Conservation (phyloP, 202 grass and related monocot species). For the Tripidium arundinaceum region DNA sequence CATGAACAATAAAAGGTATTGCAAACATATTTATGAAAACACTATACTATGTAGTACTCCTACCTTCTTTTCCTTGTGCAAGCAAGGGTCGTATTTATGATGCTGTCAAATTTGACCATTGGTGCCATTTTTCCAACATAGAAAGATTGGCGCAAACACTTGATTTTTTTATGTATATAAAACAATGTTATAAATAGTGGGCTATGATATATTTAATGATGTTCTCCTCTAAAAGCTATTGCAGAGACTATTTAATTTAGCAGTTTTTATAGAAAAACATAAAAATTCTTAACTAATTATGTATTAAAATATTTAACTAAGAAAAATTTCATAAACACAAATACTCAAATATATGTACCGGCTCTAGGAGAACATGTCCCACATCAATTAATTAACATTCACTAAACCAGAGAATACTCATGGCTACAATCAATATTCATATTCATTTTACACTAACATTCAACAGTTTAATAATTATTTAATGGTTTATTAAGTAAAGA, state of each 20-base stretch:
- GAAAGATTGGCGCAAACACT: not conserved
- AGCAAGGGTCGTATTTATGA: constrained; percentile 7
- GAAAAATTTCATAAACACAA: too few species aligned
- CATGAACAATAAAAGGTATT: constrained; percentile 32
- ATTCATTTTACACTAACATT: not conserved
- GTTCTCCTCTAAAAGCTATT: too few species aligned
- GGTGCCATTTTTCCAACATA: not conserved
- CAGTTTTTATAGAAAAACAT: too few species aligned
- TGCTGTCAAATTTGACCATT: not conserved
- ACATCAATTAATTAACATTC: not conserved
- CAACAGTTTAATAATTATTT: not conserved
- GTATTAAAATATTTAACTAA: not conserved
- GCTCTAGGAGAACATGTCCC: not conserved
- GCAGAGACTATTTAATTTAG: too few species aligned
- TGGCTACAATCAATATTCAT: not conserved
- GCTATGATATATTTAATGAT: too few species aligned
- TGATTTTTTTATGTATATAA: not conserved
- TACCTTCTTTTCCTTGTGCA: constrained; percentile 14
- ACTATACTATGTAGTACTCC: not conserved
- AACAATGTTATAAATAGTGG: too few species aligned
- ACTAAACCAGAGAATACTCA: not conserved
- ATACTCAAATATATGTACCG: not conserved
- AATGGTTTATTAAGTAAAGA: not conserved
- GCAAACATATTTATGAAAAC: constrained; percentile 36
- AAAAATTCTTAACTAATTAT: too few species aligned